Percentiles rank a stretch among this genome's conserved stretches.
phyloP scores from a whole-genome alignment of 1,139 yeast genomes.

The Hansenula lynferdii region DNA sequence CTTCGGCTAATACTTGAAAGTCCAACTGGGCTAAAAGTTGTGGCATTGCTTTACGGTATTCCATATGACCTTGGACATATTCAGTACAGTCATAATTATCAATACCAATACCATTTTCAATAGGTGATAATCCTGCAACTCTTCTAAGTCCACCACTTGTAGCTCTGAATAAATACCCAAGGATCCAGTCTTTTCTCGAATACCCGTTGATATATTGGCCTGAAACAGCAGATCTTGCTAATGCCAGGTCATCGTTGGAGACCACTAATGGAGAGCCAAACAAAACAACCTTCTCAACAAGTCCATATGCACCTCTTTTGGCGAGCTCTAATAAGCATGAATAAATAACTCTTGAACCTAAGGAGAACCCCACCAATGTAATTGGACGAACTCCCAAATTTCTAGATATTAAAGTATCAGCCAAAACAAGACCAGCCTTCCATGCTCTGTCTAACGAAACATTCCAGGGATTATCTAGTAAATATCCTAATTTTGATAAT shows the following conservation, averaged over 20 bases:
- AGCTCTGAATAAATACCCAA: conserved; percentile 93
- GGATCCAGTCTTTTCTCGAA: conserved; percentile 91
- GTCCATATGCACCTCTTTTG: conserved; percentile 79
- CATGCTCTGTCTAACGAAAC: conserved; percentile 96
- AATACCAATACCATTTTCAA: conserved; percentile 56
- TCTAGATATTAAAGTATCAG: conserved; percentile 83
- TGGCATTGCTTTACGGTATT: conserved; percentile 92
- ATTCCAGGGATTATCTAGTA: conserved; percentile 97
- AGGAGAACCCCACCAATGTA: conserved; percentile 87
- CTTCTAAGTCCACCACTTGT: conserved; percentile 91
- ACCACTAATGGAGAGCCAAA: conserved; percentile 90
- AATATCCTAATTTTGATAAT: conserved; percentile 79
- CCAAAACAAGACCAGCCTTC: conserved; percentile 90
- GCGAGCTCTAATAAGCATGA: conserved; percentile 89
- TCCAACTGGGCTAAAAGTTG: conserved; percentile 61
- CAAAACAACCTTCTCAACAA: conserved; percentile 82
- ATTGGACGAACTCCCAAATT: conserved; percentile 92
- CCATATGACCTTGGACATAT: conserved; percentile 92
- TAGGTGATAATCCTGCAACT: conserved; percentile 85
- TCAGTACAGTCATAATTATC: conserved; percentile 89
- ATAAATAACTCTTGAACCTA: conserved; percentile 90
- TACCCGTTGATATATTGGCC: conserved; percentile 90
- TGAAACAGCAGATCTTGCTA: conserved; percentile 83
- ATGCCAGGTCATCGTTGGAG: conserved; percentile 69
- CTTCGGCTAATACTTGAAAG: conserved; percentile 84